Conservation (phyloP, 2,329 filamentous ascomycete species). For the Hymenoscyphus fraxineus region DNA sequence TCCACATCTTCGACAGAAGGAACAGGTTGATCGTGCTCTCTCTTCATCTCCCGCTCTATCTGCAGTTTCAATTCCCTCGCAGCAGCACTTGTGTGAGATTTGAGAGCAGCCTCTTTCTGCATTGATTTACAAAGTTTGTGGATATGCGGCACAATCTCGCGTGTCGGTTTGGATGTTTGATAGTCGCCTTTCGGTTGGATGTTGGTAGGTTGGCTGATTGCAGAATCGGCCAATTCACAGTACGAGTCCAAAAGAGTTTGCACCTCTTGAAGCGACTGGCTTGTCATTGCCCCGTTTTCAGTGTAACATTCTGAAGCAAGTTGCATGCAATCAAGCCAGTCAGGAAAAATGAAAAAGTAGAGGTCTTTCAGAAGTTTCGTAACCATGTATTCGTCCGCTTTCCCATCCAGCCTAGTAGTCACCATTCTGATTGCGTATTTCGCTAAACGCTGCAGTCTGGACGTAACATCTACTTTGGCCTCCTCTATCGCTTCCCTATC, state of each 20-base stretch:
- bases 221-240: constrained; percentile 6
- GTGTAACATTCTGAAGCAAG: constrained; percentile 6
- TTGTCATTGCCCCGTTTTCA: constrained; percentile 2
- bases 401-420: neutral
- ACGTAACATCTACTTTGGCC: neutral
- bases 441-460: neutral
- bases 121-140: neutral
- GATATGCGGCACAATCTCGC: neutral
- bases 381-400: neutral
- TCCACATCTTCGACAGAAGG: neutral
- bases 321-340: constrained; percentile 10
- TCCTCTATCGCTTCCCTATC: neutral
- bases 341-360: constrained; percentile 14
- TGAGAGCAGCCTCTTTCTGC: neutral
- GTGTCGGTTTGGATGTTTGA: constrained; percentile 8
- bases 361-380: constrained; percentile 13
- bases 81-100: neutral
- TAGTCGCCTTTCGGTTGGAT: constrained; percentile 6
- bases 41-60: neutral
- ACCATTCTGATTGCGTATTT: neutral
- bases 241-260: neutral
- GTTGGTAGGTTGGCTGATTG: neutral
- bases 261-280: neutral
- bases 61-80: neutral
- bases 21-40: neutral